Conservation (phyloP, 1,284 basidiomycete species). For the Cutaneotrichosporon sp. region DNA sequence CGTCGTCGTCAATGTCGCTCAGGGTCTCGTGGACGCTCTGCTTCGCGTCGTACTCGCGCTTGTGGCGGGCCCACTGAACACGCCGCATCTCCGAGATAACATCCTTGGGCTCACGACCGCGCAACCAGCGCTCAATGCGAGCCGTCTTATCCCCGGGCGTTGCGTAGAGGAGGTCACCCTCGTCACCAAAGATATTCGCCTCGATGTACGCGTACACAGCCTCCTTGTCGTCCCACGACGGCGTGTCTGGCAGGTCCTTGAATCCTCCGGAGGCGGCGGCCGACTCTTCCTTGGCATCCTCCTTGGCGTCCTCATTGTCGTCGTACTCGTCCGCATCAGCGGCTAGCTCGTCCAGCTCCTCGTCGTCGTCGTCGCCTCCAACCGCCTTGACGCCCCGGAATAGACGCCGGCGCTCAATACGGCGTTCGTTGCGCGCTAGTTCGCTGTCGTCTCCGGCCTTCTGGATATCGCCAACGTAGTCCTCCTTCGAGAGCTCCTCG, state of each 20-base stretch:
- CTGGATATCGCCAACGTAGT: slow-evolving; percentile 26
- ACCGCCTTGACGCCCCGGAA: slow-evolving; percentile 18
- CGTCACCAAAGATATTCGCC: slow-evolving; percentile 35
- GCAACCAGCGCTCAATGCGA: slow-evolving; percentile 40
- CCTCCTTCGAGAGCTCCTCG: slow-evolving; percentile 51
- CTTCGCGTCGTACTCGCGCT: slow-evolving; percentile 38
- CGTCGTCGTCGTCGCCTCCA: slow-evolving; percentile 23
- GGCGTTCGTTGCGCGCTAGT: slow-evolving; percentile 15
- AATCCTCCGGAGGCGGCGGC: slow-evolving; percentile 15
- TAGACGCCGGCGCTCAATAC: slow-evolving; percentile 19
- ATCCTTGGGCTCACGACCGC: slow-evolving; percentile 37
- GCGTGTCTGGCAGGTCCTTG: slow-evolving; percentile 17
- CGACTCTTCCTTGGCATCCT: slow-evolving; percentile 24
- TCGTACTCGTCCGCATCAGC: slow-evolving; percentile 26
- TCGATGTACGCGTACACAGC: slow-evolving; percentile 36
- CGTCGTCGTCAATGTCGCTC: slow-evolving; percentile 82
- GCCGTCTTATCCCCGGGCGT: slow-evolving; percentile 15
- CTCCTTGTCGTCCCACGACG: slow-evolving; percentile 39
- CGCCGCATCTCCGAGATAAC: slow-evolving; percentile 56
- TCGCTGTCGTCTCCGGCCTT: slow-evolving; percentile 22
- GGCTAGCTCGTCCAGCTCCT: slow-evolving; percentile 27
- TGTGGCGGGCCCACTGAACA: slow-evolving; percentile 54
- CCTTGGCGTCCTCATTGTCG: slow-evolving; percentile 21
- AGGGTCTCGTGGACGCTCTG: slow-evolving; percentile 53
- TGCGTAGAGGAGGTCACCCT: slow-evolving; percentile 32